These are phyloP conservation scores for Cercospora sp. DNA, from an alignment of 2,329 filamentous ascomycete species.

Conservation along the genomic window DNA sequence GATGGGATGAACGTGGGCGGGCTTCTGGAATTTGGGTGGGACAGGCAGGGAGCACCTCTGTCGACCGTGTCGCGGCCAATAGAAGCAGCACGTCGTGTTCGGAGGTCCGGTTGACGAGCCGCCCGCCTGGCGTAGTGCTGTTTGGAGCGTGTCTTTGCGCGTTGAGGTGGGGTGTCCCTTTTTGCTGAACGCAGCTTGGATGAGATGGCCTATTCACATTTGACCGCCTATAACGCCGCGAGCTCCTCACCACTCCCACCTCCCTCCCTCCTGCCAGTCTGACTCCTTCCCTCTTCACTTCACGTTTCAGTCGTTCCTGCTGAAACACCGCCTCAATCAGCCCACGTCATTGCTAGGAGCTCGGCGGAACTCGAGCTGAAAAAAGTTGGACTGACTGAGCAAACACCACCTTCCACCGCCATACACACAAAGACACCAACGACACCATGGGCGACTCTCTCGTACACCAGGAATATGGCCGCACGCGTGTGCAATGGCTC, in stretches of 20 bases:
- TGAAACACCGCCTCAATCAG: constrained; percentile 3
- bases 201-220: neutral
- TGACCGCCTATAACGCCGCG: constrained; percentile 3
- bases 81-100: constrained; percentile 2
- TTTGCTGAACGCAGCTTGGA: constrained; percentile 2
- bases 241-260: neutral
- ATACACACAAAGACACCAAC: constrained; percentile 1
- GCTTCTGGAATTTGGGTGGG: neutral
- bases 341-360: neutral
- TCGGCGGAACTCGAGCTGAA: constrained; percentile 4
- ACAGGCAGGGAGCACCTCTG: neutral
- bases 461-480: constrained; percentile 76
- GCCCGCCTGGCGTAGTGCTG: neutral
- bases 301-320: constrained; percentile 6
- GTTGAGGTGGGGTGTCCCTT: neutral
- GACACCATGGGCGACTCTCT: constrained; percentile 67
- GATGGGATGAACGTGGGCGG: neutral
- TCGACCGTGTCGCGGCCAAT: constrained; percentile 10
- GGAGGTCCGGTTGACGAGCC: neutral
- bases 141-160: neutral
- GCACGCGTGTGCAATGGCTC: constrained; percentile 70
- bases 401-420: neutral
- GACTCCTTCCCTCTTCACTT: neutral
- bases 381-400: neutral
- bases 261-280: neutral